Evolutionary conservation across 306 rosid genomes (phyloP).

Genomic region (Gastrolobium villosum): DNA sequence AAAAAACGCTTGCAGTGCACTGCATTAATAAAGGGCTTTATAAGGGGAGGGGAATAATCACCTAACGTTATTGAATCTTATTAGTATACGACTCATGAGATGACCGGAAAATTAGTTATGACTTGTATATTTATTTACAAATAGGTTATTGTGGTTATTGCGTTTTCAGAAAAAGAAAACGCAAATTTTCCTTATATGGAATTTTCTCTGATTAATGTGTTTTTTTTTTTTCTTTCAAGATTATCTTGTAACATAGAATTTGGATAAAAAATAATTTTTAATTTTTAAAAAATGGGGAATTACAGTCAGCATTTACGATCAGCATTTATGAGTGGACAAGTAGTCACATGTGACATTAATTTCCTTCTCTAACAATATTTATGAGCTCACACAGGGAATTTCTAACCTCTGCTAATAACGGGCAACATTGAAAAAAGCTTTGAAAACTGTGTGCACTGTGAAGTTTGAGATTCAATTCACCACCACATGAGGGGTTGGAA

Average conservation of each 20-base stretch:
- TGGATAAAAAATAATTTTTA: neutral
- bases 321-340: slow-evolving; percentile 69
- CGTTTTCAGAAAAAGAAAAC: no score
- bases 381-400: slow-evolving; percentile 32
- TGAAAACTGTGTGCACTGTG: slow-evolving; percentile 13
- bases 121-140: neutral
- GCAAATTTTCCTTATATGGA: no score
- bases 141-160: no score
- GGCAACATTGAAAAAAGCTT: slow-evolving; percentile 14
- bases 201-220: no score
- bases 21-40: neutral
- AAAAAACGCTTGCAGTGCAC: no score
- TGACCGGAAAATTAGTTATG: neutral
- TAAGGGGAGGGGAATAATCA: neutral
- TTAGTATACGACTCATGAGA: neutral
- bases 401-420: slow-evolving; percentile 41
- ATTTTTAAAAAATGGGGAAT: no score
- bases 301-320: neutral
- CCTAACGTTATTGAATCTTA: neutral
- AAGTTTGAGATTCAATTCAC: slow-evolving; percentile 10
- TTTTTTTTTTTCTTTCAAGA: no score
- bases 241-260: no score
- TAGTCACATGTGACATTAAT: slow-evolving; percentile 68
- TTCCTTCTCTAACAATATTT: slow-evolving; percentile 40
- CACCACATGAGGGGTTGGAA: slow-evolving; percentile 56